Evolutionary conservation across 352 stramenopile species (phyloP).

Genomic region (Plasmopara muralis): DNA sequence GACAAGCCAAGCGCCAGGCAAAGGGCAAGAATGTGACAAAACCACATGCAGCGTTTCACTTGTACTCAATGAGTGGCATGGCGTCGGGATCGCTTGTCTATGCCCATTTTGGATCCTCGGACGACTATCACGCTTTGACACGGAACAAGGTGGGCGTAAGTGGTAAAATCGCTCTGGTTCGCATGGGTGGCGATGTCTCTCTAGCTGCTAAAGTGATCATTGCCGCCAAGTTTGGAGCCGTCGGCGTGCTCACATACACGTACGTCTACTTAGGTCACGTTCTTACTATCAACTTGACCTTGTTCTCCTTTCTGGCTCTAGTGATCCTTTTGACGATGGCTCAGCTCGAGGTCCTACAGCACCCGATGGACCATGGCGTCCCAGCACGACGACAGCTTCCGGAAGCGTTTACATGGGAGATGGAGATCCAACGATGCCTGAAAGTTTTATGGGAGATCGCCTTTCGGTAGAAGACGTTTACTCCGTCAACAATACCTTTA

Average conservation of each 20-base stretch:
- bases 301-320: too few relatives aligned
- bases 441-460: conserved; percentile 30
- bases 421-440: conserved; percentile 47
- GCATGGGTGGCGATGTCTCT: too few relatives aligned
- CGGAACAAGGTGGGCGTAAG: conserved; percentile 12
- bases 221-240: too few relatives aligned
- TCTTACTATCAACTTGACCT: too few relatives aligned
- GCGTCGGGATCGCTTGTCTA: conserved; percentile 57
- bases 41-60: conserved; percentile 57
- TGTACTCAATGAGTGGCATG: conserved; percentile 76
- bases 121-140: conserved; percentile 58
- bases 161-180: too few relatives aligned
- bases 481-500: conserved; percentile 76
- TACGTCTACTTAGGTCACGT: too few relatives aligned
- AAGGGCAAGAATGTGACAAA: conserved; percentile 27
- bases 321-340: too few relatives aligned
- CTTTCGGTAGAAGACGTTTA: conserved; percentile 74
- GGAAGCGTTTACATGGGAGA: conserved; percentile 83
- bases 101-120: conserved; percentile 59
- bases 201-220: too few relatives aligned
- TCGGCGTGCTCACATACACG: too few relatives aligned
- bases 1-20: conserved; percentile 20
- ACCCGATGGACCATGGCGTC: conserved; percentile 65
- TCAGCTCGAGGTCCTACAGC: conserved; percentile 20
- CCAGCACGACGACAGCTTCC: conserved; percentile 44